These are phyloP conservation scores for Tolypocladium cylindrosporum DNA, from an alignment of 2,329 filamentous ascomycete species.

Conservation along the genomic window DNA sequence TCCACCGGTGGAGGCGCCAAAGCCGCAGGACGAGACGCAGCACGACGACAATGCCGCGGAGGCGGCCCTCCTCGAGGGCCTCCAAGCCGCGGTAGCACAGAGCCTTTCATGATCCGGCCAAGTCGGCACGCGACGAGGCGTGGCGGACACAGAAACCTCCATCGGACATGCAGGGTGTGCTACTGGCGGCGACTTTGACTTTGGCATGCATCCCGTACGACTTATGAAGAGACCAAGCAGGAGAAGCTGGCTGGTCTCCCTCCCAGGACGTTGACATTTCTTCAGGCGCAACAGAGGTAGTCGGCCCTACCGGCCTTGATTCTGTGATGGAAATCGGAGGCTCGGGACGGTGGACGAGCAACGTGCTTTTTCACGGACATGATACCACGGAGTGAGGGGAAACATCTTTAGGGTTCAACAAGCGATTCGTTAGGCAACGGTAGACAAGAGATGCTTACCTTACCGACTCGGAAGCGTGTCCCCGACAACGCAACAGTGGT, in stretches of 20 bases:
- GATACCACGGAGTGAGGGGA: not conserved
- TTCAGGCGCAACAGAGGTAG: not conserved
- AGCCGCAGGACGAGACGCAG: constrained; percentile 11
- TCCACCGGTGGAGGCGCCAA: constrained; percentile 11
- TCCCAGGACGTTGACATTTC: not conserved
- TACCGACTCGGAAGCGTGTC: not conserved
- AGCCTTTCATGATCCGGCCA: constrained; percentile 7
- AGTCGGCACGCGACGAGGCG: not conserved
- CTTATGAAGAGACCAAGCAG: not conserved
- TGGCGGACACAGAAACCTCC: not conserved
- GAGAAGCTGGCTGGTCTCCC: not conserved
- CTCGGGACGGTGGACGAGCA: not conserved
- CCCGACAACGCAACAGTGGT: not conserved
- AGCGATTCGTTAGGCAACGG: not conserved
- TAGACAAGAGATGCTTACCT: not conserved
- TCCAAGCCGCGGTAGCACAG: constrained; percentile 23
- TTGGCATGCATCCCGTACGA: not conserved
- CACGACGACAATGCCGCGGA: constrained; percentile 23
- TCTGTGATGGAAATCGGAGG: not conserved
- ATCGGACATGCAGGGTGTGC: not conserved
- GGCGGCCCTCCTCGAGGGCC: constrained; percentile 22
- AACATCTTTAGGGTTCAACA: not conserved
- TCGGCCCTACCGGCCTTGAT: not conserved
- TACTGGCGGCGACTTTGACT: not conserved
- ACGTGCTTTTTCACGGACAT: not conserved